phyloP scores from a whole-genome alignment of 805 yeast species.

The Wickerhamiella kazuoi region DNA sequence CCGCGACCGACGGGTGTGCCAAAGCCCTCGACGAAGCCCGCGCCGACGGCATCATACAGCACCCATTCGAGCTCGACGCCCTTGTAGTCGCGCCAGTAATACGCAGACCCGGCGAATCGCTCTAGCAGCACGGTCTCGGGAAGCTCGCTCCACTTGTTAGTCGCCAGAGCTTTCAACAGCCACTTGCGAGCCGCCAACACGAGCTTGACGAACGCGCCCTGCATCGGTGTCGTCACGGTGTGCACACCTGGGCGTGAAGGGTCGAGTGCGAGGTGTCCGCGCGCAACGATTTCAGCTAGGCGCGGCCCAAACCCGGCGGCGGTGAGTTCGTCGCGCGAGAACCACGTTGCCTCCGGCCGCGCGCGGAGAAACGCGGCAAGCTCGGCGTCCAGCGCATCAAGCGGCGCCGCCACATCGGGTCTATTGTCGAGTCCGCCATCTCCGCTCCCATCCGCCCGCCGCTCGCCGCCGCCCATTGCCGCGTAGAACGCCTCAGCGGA shows the following conservation, averaged over 20 bases:
- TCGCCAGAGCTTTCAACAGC: slow-evolving; percentile 19
- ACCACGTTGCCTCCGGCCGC: slow-evolving; percentile 16
- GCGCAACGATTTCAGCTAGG: slow-evolving; percentile 11
- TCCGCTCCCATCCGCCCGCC: too few species aligned
- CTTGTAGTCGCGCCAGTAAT: slow-evolving; percentile 28
- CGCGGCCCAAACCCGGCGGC: slow-evolving; percentile 8
- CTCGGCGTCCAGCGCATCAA: slow-evolving; percentile 2
- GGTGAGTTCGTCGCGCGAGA: slow-evolving; percentile 14
- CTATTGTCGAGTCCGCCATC: too few species aligned
- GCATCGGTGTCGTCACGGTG: slow-evolving; percentile 21
- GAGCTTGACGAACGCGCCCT: slow-evolving; percentile 22
- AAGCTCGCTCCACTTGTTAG: slow-evolving; percentile 22
- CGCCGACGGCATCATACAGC: slow-evolving; percentile 36
- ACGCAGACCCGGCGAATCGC: slow-evolving; percentile 16
- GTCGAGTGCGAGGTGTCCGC: slow-evolving; percentile 22
- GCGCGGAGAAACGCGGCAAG: slow-evolving; percentile 11
- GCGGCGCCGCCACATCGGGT: too few species aligned
- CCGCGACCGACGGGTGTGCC: slow-evolving; percentile 44
- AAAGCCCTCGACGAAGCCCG: slow-evolving; percentile 39
- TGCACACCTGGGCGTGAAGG: slow-evolving; percentile 19
- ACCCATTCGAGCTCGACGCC: slow-evolving; percentile 38
- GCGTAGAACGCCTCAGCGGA: slow-evolving; percentile 12
- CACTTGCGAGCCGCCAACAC: slow-evolving; percentile 20
- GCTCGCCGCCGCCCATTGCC: slow-evolving; percentile 1
- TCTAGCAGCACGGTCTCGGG: slow-evolving; percentile 20